phyloP scores from a whole-genome alignment of 2,329 filamentous ascomycete genomes.

The Epichloe elymi region DNA sequence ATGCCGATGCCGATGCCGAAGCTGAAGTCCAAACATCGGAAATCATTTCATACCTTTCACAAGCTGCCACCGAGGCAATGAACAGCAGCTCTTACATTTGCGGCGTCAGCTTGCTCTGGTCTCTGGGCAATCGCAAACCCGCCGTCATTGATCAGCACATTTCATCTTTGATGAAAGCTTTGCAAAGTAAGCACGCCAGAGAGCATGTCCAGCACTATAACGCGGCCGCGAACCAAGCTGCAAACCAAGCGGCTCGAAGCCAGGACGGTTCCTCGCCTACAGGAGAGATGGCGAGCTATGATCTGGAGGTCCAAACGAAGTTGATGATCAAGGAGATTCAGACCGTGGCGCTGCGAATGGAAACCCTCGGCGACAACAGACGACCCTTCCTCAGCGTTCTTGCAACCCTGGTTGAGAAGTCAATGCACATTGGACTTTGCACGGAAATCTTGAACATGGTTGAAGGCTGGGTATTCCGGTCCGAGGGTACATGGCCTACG shows the following conservation, averaged over 20 bases:
- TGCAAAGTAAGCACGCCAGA: conserved; percentile 82
- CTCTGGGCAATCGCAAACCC: conserved; percentile 71
- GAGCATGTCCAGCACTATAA: conserved; percentile 78
- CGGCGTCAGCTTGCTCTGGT: conserved; percentile 89
- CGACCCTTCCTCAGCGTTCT: conserved; percentile 91
- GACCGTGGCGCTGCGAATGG: conserved; percentile 83
- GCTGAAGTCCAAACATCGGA: conserved; percentile 72
- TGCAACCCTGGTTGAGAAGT: conserved; percentile 90
- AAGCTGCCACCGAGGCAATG: conserved; percentile 78
- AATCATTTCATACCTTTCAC: conserved; percentile 71
- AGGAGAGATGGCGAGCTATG: conserved; percentile 54
- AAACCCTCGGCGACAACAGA: conserved; percentile 77
- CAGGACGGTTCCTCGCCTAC: conserved; percentile 41
- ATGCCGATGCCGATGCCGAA: conserved; percentile 73
- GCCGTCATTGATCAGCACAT: conserved; percentile 86
- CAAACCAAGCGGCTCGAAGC: conserved; percentile 26
- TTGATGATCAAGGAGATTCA: conserved; percentile 94
- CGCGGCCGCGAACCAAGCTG: conserved; percentile 38
- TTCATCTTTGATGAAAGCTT: conserved; percentile 74
- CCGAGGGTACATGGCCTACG: conserved; percentile 88
- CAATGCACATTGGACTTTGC: conserved; percentile 72
- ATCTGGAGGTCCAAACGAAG: conserved; percentile 77
- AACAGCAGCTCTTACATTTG: conserved; percentile 71
- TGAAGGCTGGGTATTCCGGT: conserved; percentile 90
- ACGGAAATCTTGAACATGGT: conserved; percentile 90